These are phyloP conservation scores for Hyaloperonospora brassicae DNA, from an alignment of 352 stramenopile species.

Conservation along the genomic window DNA sequence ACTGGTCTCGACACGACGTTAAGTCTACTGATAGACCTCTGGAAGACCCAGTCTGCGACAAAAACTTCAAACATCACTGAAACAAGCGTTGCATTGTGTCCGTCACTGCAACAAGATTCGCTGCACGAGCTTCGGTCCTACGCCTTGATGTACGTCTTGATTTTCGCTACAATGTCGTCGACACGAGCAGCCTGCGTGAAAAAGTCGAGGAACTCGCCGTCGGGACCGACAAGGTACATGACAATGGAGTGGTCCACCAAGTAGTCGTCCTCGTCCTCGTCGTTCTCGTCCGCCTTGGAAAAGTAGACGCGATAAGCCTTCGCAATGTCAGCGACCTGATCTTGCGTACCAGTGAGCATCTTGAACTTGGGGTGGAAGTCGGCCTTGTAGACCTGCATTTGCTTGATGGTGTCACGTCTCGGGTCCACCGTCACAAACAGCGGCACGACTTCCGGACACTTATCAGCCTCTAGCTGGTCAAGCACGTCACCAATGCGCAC, in stretches of 20 bases:
- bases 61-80: too few species aligned
- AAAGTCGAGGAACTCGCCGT: conserved; percentile 98
- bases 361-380: conserved; percentile 83
- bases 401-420: conserved; percentile 92
- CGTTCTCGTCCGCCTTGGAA: conserved; percentile 91
- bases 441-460: conserved; percentile 61
- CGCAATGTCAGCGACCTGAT: conserved; percentile 93
- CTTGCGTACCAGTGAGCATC: conserved; percentile 88
- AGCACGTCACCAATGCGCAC: conserved; percentile 96
- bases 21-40: too few species aligned
- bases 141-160: conserved; percentile 64
- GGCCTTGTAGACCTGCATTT: conserved; percentile 94
- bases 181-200: conserved; percentile 96
- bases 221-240: conserved; percentile 95
- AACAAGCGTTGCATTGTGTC: too few species aligned
- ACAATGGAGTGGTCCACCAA: conserved; percentile 99
- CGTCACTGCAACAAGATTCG: not conserved
- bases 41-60: too few species aligned
- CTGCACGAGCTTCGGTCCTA: not conserved
- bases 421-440: conserved; percentile 98
- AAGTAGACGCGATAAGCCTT: conserved; percentile 99
- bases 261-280: conserved; percentile 97
- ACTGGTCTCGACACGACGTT: too few species aligned
- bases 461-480: conserved; percentile 80
- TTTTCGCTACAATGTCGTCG: conserved; percentile 92